These are phyloP conservation scores for Neonectria ditissima DNA, from an alignment of 2,329 filamentous ascomycete species.

Conservation along the genomic window DNA sequence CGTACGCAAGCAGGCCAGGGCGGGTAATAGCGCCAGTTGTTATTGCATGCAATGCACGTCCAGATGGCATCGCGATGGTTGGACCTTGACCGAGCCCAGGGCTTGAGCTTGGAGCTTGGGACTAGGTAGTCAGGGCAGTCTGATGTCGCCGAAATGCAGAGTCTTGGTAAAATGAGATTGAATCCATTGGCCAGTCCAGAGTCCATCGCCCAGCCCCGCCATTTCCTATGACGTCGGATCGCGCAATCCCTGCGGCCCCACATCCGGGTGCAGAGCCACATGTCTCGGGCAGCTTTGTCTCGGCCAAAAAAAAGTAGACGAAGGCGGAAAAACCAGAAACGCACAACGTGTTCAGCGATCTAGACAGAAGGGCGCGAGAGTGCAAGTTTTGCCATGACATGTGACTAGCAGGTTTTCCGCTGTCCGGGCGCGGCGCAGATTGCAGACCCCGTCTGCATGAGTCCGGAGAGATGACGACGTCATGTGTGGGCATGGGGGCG, in stretches of 20 bases:
- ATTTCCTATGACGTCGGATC: slow-evolving; percentile 23
- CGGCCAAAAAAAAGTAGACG: neutral
- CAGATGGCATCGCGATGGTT: too few species aligned
- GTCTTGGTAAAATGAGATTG: neutral
- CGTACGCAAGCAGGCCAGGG: too few species aligned
- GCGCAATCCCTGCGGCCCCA: neutral
- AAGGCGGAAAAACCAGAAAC: neutral
- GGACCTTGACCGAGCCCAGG: neutral
- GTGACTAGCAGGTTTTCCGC: neutral
- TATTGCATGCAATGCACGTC: too few species aligned
- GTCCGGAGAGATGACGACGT: slow-evolving; percentile 3
- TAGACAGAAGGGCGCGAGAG: neutral
- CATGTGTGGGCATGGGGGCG: neutral
- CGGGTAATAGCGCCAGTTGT: too few species aligned
- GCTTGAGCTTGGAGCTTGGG: too few species aligned
- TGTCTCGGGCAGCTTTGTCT: neutral
- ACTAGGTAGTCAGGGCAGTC: neutral
- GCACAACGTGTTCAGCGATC: neutral
- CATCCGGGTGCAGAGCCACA: neutral
- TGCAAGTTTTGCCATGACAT: neutral
- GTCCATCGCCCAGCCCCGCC: slow-evolving; percentile 19
- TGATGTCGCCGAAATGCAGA: neutral
- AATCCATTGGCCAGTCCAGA: neutral
- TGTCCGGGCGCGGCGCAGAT: neutral
- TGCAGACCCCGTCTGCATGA: slow-evolving; percentile 7